phyloP scores from a whole-genome alignment of 1,284 basidiomycete species.

The Phellopilus nigrolimitatus region DNA sequence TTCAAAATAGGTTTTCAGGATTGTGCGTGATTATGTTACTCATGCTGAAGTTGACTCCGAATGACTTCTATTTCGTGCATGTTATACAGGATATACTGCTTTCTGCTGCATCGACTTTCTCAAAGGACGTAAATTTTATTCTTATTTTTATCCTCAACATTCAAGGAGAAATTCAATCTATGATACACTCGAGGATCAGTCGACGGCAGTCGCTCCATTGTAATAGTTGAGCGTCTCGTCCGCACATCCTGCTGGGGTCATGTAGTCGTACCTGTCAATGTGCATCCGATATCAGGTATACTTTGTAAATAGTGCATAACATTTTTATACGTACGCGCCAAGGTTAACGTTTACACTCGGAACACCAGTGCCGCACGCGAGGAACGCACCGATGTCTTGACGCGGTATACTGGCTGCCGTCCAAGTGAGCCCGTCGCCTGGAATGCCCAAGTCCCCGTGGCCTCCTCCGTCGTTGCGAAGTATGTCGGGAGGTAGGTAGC shows the following conservation, averaged over 20 bases:
- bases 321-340: slow-evolving; percentile 30
- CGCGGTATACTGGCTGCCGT: slow-evolving; percentile 22
- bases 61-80: too few species aligned
- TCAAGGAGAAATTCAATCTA: too few species aligned
- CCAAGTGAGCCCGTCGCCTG: slow-evolving; percentile 29
- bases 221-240: slow-evolving; percentile 63
- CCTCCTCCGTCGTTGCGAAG: slow-evolving; percentile 24
- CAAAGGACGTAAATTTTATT: too few species aligned
- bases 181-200: too few species aligned
- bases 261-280: slow-evolving; percentile 39
- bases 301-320: neutral
- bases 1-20: too few species aligned
- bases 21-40: too few species aligned
- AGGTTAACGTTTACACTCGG: slow-evolving; percentile 52
- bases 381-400: slow-evolving; percentile 25
- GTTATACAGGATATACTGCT: too few species aligned
- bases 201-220: slow-evolving; percentile 40
- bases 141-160: too few species aligned
- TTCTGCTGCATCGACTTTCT: too few species aligned
- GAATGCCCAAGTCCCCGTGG: slow-evolving; percentile 27
- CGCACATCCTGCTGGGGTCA: slow-evolving; percentile 47
- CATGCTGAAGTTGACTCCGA: too few species aligned
- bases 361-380: slow-evolving; percentile 50
- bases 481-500: slow-evolving; percentile 25
- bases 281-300: neutral